Base-by-base conservation (phyloP, 371 early-diverging fungal species). In the Phascolomyces articulosus region DNA sequence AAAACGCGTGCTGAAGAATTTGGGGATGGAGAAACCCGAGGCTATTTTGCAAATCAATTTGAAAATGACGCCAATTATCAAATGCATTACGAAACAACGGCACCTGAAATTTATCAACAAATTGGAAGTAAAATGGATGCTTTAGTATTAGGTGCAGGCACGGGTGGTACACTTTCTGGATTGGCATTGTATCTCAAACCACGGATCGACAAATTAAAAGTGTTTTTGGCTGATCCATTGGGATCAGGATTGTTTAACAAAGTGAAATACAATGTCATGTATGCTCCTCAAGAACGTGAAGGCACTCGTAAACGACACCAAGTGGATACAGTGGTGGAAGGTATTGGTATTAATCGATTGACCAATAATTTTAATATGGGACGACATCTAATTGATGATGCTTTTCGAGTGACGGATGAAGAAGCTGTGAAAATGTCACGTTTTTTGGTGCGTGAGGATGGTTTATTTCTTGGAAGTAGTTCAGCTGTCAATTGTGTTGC, bases 261-360 rank as follows among this genome's bases (percentile, higher is more conserved):
- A 66, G 91, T 98, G 69, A 92, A 93, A 69, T 90, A 93, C 73
- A 90, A 91, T 58, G 86, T 94, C 65, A 89, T 97, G 93, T 98
- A 93, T 79, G 75, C 95, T 0, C 87, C 91, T 1, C 85, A 86
- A 6, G 96, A 96, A 68, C 85, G 89, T 31, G 98, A 98, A 76
- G 98, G 98, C 4, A 92, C 85, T 8, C 80, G 98, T 18, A 82
- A 83, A 56, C 87, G 98, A 9, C 97, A 98, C 73, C 98, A 98
- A 72, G 93, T 97, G 23, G 98, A 98, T 71, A 92, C 98, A 13
- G 86, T 98, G 11, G 96, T 98, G 0, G 98, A 98, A 74, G 98
- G 98, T 0, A 89, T 98, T 6, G 98, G 98, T 0, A 89, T 97
- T 67, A 98, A 96, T 73, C 86, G 98, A n/a, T 62, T 97, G 62